Percentiles rank a stretch among this genome's conserved stretches.
Conservation (phyloP, 768 basidiomycete genomes). For the Auriculariales sp. region DNA sequence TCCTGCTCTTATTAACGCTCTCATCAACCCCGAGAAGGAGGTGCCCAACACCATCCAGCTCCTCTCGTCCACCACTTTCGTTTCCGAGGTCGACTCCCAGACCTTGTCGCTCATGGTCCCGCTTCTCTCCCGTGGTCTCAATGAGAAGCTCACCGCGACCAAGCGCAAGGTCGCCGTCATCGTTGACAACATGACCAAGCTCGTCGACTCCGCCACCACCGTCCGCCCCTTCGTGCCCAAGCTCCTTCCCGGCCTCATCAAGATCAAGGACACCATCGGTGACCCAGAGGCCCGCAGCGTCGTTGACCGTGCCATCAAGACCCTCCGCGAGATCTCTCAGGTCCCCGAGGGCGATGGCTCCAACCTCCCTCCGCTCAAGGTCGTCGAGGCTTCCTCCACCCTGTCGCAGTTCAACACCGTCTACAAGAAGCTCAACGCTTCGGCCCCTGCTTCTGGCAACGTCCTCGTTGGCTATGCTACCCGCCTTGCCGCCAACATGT, state of each 20-base stretch:
- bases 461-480: constrained; percentile 58
- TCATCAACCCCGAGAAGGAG: constrained; percentile 99
- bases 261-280: constrained; percentile 87
- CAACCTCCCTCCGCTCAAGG: constrained; percentile 74
- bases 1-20: constrained; percentile 91
- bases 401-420: constrained; percentile 51
- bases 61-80: constrained; percentile 97
- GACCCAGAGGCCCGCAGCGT: constrained; percentile 97
- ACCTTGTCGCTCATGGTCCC: constrained; percentile 98
- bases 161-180: constrained; percentile 98
- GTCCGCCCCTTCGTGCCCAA: constrained; percentile 96
- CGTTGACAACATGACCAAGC: constrained; percentile 96
- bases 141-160: constrained; percentile 86
- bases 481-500: constrained; percentile 69
- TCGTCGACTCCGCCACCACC: constrained; percentile 87
- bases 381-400: constrained; percentile 54
- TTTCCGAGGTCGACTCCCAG: constrained; percentile 96
- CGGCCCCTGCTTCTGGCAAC: constrained; percentile 35
- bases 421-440: constrained; percentile 72
- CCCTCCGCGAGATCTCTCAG: constrained; percentile 90
- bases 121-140: constrained; percentile 83
- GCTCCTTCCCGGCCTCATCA: constrained; percentile 88
- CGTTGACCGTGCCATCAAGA: constrained; percentile 81
- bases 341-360: constrained; percentile 85
- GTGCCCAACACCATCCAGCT: constrained; percentile 88